A percentile compares a stretch with the other conserved stretches of the same genome.
Conservation (phyloP, 257 asterid genomes). For the Salvia rosmarinus region DNA sequence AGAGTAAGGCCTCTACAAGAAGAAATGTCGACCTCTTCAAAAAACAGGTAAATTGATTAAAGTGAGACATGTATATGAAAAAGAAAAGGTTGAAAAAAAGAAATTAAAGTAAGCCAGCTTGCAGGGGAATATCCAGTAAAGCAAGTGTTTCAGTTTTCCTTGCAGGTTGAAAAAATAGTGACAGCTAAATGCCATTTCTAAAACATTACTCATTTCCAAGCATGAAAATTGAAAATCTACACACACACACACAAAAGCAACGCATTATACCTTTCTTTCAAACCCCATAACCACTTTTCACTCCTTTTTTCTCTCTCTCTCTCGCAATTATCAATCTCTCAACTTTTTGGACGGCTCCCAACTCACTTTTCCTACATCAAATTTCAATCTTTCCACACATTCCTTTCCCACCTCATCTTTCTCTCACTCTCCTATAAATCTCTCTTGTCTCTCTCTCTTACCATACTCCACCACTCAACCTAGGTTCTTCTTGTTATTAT, state of each 20-base stretch:
- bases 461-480: slow-evolving; percentile 16
- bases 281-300: slow-evolving; percentile 28
- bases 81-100: too few species aligned
- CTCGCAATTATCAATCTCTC: too few species aligned
- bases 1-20: background rate
- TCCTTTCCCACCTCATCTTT: slow-evolving; percentile 42
- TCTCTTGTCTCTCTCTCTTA: slow-evolving; percentile 23
- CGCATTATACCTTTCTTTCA: slow-evolving; percentile 43
- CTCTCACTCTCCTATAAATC: slow-evolving; percentile 42
- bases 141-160: background rate
- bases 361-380: slow-evolving; percentile 41
- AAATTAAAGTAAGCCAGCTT: too few species aligned
- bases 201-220: background rate
- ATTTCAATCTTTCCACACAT: slow-evolving; percentile 51
- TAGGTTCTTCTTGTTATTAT: slow-evolving; percentile 31
- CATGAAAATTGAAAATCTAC: background rate
- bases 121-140: too few species aligned
- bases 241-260: background rate
- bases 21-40: background rate
- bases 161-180: background rate
- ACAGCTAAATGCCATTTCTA: background rate
- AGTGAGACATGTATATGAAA: background rate
- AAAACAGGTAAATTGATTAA: background rate
- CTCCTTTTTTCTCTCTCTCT: slow-evolving; percentile 20
- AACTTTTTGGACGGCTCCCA: slow-evolving; percentile 78